Base-by-base conservation (phyloP, 208 protist genomes). In the Acanthamoeba triangularis region DNA sequence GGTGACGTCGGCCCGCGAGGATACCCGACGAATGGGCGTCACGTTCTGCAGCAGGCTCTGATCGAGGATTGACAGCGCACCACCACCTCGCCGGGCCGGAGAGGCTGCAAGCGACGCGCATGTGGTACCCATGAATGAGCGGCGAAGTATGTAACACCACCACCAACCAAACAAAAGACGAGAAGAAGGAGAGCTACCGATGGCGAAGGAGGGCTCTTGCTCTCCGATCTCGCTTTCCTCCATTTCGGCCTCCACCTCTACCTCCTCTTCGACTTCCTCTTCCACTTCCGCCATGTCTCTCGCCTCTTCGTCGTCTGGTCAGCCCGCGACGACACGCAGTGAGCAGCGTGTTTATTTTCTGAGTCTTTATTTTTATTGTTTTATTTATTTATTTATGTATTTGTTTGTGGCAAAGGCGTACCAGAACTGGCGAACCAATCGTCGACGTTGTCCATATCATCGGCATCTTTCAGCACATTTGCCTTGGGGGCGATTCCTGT, bases 401-500 rank as follows among this genome's bases (percentile, higher is more conserved):
- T 47, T 47, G 8, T 47, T 49, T 25, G 37, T 18, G 2, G 4
- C 14, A 28, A 76, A 76, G 33, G 5, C 37, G 41, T 28, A 82
- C 74, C 74, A 10, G 74, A 82, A 8, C 47, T 85, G 74, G 30
- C 74, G 23, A 82, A 82, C 74, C 74, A 82, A 28, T 82, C 74
- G 37, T 82, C 74, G 10, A 82, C 74, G 74, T 82, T 82, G 41
- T 82, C 74, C 74, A 82, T 82, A 28, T 82, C 74, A 25, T 82
- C 74, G 37, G 74, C 74, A 82, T 82, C 74, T 52, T 82, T 82
- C 14, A 82, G 74, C 7, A 82, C 74, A 37, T 82, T 82, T 25
- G 74, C 8, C 33, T 82, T 82, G 74, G 74, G 74, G 4, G n/a
- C 74, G 23, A 82, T 82, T n/a, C 74, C 74, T 25, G 74, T 82